Evolutionary conservation across 139 green algal species (phyloP), one percentile per base, ranked within the genome.

Genomic region (Gonium pectorale): DNA sequence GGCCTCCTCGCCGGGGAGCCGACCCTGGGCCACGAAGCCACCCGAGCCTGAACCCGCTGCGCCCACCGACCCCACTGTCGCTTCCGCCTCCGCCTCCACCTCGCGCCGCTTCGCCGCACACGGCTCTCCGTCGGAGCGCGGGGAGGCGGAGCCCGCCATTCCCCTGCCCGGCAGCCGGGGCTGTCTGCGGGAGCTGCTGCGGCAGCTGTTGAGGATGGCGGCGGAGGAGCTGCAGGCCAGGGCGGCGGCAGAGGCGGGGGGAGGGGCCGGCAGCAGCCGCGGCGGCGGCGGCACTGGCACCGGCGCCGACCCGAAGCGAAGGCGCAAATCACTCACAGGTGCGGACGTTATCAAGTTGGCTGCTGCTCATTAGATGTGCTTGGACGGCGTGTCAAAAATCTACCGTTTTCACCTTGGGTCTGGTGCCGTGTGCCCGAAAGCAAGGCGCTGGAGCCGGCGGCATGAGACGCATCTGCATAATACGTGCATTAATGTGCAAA

Each of bases 161-260:
- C 21, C 24, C 21, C 56, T 64, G 56, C 56, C 56, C 21, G 62
- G 62, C 62, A 68, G 62, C n/a, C 62, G 62, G 62, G 62, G n/a
- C 62, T 68, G 62, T 26, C 62, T 68, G 62, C n/a, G 8, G 29
- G 62, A 68, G 62, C 62, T 68, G 62, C n/a, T 68, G 62, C 8
- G 9, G 5, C 6, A 19, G 62, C 62, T 68, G 62, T 4, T 68
- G 62, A 29, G 62, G n/a, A 5, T 41, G 62, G 62, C 62, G 62
- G 62, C 8, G 62, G 62, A 41, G n/a, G 5, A 68, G 62, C n/a
- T 68, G 62, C 29, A 29, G n/a, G 62, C 62, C 29, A 6, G 9
- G 19, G 62, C 6, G 62, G 62, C 62, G 62, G 62, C 62, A 68
- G 62, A 29, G 56, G 56, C 56, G 56, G n/a, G 29, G 62, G 62